Base-by-base conservation (phyloP, 208 protist species). In the Leptomonas seymouri region DNA sequence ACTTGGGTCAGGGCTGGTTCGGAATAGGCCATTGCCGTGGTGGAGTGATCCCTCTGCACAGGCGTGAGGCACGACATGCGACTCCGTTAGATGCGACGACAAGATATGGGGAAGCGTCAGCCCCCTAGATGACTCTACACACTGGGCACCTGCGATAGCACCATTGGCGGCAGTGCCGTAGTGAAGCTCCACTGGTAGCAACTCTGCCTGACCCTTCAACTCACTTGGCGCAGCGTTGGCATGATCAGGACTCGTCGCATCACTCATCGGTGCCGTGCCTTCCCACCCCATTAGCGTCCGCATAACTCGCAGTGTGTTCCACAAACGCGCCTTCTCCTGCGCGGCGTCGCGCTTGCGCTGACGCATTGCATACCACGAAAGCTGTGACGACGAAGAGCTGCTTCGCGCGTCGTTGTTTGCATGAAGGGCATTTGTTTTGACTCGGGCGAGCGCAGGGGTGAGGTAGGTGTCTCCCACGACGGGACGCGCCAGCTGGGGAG, bases 251-350 rank as follows among this genome's bases (percentile, higher is more conserved):
- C 23, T 34, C 23, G 36, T 3, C 5, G 5, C 44, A 36, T 15
- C 18, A 18, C 39, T 25, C 23, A 36, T 36, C 21, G 56, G 50
- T 11, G 59, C 55, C 4, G 78, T 75, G 7, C 80, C 59, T 20
- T 80, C 78, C 90, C 90, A 95, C 48, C 63, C 74, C 78, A 95
- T 82, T 7, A 96, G 76, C 21, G 89, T 96, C 31, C 76, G 64
- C 91, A 96, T 93, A 28, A 96, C 77, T 2, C 86, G 83, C 7
- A 80, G 62, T 34, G 85, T 78, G 42, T 78, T 82, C 87, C 85
- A 93, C 48, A 90, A 60, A 2, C 70, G 61, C 2, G 80, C 74
- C 14, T 83, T 74, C 21, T 77, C 55, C 63, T 73, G 58, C n/a
- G 79, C 69, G 30, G 71, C 75, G n/a, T 80, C 81, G 49, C 75